Conservation (phyloP, 805 yeast genomes). For the Yamadazyma paraphyllophila region DNA sequence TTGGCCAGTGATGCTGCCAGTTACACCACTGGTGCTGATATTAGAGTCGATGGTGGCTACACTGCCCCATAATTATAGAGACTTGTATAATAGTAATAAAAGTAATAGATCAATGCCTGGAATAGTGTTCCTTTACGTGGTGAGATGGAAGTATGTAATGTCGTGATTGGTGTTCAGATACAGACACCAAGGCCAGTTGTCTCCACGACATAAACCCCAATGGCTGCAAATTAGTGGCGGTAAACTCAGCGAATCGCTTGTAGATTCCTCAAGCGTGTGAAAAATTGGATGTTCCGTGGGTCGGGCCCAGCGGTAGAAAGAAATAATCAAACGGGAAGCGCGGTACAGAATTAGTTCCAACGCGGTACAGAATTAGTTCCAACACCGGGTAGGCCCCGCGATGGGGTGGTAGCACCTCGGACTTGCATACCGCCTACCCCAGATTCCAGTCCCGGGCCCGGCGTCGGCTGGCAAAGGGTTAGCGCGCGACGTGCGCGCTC, state of each 20-base stretch:
- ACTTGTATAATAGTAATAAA: slow-evolving; percentile 1
- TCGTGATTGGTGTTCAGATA: too few relatives aligned
- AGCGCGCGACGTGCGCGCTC: neutral
- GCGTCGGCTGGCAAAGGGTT: slow-evolving; percentile 2
- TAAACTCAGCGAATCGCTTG: neutral
- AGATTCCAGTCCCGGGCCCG: slow-evolving; percentile 8
- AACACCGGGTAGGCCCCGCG: neutral
- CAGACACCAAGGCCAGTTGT: too few relatives aligned
- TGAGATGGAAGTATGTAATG: too few relatives aligned
- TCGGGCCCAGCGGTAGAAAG: too few relatives aligned
- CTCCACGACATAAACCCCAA: too few relatives aligned
- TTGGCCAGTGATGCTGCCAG: slow-evolving; percentile 79
- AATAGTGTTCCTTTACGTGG: too few relatives aligned
- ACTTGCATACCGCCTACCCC: slow-evolving; percentile 5
- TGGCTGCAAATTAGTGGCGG: neutral
- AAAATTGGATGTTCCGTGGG: neutral
- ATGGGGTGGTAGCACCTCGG: neutral
- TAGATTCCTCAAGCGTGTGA: neutral
- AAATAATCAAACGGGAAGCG: too few relatives aligned
- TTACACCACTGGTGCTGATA: slow-evolving; percentile 76
- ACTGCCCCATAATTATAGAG: slow-evolving; percentile 37
- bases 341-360: neutral
- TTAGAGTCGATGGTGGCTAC: slow-evolving; percentile 80
- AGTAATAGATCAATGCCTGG: too few relatives aligned
- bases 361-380: neutral